Percentiles rank a stretch among this genome's conserved stretches.
These are phyloP conservation scores for Zasmidium angulare DNA, from an alignment of 2,329 filamentous ascomycete genomes.

Conservation along the genomic window DNA sequence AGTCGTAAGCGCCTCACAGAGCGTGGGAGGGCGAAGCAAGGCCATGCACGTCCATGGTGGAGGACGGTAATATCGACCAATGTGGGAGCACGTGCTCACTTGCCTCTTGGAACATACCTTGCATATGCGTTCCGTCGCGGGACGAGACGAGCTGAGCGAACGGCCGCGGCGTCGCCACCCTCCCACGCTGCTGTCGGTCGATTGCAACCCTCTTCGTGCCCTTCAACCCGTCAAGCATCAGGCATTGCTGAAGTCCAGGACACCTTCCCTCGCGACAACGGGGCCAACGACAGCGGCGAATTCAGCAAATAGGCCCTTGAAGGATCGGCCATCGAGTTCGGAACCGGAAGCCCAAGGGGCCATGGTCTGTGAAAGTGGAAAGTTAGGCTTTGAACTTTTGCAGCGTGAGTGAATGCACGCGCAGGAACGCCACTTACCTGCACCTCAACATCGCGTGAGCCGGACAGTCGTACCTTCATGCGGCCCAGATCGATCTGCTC, in stretches of 20 bases:
- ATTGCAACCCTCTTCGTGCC: too few relatives aligned
- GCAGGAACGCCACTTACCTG: slow-evolving; percentile 30
- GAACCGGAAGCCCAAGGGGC: slow-evolving; percentile 59
- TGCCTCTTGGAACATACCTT: slow-evolving; percentile 1
- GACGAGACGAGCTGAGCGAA: background rate
- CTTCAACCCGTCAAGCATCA: background rate
- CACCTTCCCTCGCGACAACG: slow-evolving; percentile 57
- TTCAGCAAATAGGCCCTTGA: slow-evolving; percentile 67
- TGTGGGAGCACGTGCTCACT: slow-evolving; percentile 2
- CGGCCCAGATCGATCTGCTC: slow-evolving; percentile 57
- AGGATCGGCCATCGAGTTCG: slow-evolving; percentile 45
- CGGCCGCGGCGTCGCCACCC: background rate
- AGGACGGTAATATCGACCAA: background rate
- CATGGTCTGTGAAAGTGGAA: slow-evolving; percentile 45
- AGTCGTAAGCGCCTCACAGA: background rate
- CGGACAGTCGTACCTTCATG: slow-evolving; percentile 55
- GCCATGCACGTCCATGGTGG: too few relatives aligned
- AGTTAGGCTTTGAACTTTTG: background rate
- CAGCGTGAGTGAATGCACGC: background rate
- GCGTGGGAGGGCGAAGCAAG: background rate
- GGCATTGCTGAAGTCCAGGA: slow-evolving; percentile 55
- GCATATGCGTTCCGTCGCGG: background rate
- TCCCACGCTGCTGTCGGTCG: background rate
- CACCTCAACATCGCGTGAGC: slow-evolving; percentile 32
- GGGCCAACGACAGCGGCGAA: slow-evolving; percentile 65